A percentile compares a stretch with the other conserved stretches of the same genome.
Evolutionary conservation across 345 rosid genomes (phyloP).

Genomic region (Litchi chinensis): DNA sequence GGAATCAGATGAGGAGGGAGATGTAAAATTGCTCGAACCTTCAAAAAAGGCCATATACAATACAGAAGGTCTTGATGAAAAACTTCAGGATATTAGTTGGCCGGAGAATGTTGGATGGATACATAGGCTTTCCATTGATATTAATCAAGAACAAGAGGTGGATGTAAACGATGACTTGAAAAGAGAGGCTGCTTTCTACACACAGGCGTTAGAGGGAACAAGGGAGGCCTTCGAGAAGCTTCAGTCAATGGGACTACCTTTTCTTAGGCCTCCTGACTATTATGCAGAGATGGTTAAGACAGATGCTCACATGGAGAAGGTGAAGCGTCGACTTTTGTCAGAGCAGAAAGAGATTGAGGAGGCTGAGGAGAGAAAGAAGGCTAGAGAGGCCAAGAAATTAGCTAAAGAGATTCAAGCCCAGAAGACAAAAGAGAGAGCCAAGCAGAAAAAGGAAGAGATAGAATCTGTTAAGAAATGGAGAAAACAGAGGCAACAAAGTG

Average conservation of each 20-base stretch:
- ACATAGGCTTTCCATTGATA: constrained; percentile 62
- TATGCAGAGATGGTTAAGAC: constrained; percentile 91
- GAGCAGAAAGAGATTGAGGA: constrained; percentile 78
- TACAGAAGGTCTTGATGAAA: constrained; percentile 67
- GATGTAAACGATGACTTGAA: constrained; percentile 88
- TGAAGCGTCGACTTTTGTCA: constrained; percentile 67
- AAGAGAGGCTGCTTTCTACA: constrained; percentile 74
- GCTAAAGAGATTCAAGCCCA: constrained; percentile 84
- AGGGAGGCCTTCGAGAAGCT: constrained; percentile 64
- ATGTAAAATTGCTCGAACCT: constrained; percentile 59
- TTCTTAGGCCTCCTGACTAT: constrained; percentile 81
- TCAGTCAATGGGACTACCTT: constrained; percentile 57
- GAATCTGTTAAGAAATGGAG: constrained; percentile 87
- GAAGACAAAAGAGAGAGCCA: constrained; percentile 73
- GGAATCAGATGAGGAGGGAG: constrained; percentile 61
- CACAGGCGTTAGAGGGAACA: constrained; percentile 79
- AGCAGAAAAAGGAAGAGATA: constrained; percentile 71
- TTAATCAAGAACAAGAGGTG: constrained; percentile 67
- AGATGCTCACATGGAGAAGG: constrained; percentile 79
- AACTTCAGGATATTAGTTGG: constrained; percentile 83
- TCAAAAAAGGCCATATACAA: constrained; percentile 59
- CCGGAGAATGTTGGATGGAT: constrained; percentile 70
- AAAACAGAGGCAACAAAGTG: constrained; percentile 86
- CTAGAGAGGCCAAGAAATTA: constrained; percentile 72
- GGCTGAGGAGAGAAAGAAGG: constrained; percentile 88